phyloP scores from a whole-genome alignment of 1,284 basidiomycete genomes.

The Leucoagaricus sp. region DNA sequence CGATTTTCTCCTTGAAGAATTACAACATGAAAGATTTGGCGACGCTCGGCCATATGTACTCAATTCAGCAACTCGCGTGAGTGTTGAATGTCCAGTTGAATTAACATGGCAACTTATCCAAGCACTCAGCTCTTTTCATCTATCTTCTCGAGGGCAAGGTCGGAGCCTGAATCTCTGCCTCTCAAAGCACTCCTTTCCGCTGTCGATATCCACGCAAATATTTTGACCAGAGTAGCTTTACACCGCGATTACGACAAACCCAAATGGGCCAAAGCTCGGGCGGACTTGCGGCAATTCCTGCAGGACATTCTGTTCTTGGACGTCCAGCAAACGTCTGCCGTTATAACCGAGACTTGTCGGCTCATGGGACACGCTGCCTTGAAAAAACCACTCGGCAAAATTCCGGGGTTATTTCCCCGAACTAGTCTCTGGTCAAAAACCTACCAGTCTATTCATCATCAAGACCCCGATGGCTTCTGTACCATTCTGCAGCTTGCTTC shows the following conservation, averaged over 20 bases:
- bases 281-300: slow-evolving; percentile 48
- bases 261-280: slow-evolving; percentile 52
- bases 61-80: slow-evolving; percentile 60
- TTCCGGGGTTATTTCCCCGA: slow-evolving; percentile 41
- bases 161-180: slow-evolving; percentile 27
- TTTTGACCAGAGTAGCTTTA: slow-evolving; percentile 66
- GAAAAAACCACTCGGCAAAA: slow-evolving; percentile 34
- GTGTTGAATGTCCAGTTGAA: slow-evolving; percentile 27
- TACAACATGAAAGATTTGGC: slow-evolving; percentile 74
- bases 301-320: slow-evolving; percentile 46
- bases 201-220: slow-evolving; percentile 58
- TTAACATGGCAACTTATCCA: slow-evolving; percentile 3
- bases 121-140: slow-evolving; percentile 31
- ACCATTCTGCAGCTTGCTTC: slow-evolving; percentile 59
- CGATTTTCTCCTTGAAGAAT: slow-evolving; percentile 74
- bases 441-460: slow-evolving; percentile 54
- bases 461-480: slow-evolving; percentile 59
- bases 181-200: slow-evolving; percentile 38
- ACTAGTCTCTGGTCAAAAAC: slow-evolving; percentile 69
- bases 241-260: slow-evolving; percentile 41
- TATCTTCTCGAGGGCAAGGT: slow-evolving; percentile 34
- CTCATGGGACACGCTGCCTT: background rate
- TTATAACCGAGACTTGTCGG: slow-evolving; percentile 41
- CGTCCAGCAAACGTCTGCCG: slow-evolving; percentile 38
- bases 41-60: slow-evolving; percentile 61